phyloP scores from a whole-genome alignment of 2,329 filamentous ascomycete species.

The Beauveria brongniartii region DNA sequence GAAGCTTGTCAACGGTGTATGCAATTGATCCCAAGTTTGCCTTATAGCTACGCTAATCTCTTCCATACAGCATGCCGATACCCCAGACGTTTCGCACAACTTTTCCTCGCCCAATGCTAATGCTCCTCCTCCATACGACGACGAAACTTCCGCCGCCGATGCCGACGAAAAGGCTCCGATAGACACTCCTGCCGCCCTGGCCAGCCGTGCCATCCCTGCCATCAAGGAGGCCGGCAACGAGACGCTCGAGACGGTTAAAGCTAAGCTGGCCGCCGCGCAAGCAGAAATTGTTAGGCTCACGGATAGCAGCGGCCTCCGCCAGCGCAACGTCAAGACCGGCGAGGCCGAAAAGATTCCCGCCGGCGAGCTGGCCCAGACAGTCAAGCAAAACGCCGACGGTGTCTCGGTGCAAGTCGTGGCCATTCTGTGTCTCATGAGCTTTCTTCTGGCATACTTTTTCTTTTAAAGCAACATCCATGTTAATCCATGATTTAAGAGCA shows the following conservation, averaged over 20 bases:
- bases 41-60: constrained; percentile 7
- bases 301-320: constrained; percentile 64
- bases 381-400: constrained; percentile 55
- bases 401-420: constrained; percentile 84
- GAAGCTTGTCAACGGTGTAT: constrained; percentile 33
- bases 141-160: constrained; percentile 23
- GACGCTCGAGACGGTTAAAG: constrained; percentile 54
- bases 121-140: constrained; percentile 27
- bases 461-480: constrained; percentile 53
- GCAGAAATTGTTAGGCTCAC: constrained; percentile 63
- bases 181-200: constrained; percentile 17
- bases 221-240: constrained; percentile 36
- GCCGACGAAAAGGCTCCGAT: constrained; percentile 17
- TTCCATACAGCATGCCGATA: constrained; percentile 26
- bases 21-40: constrained; percentile 15
- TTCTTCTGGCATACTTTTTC: constrained; percentile 91
- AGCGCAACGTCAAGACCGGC: constrained; percentile 59
- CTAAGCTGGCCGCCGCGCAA: constrained; percentile 67
- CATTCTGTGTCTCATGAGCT: constrained; percentile 76
- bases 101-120: constrained; percentile 37
- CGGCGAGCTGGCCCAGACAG: constrained; percentile 45
- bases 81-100: constrained; percentile 36
- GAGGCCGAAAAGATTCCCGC: constrained; percentile 41
- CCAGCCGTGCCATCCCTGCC: constrained; percentile 34
- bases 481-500: neutral